Percentiles rank a stretch among this genome's conserved stretches.
phyloP scores from a whole-genome alignment of 371 early-diverging fungal species.

The Saksenaea oblongispora region DNA sequence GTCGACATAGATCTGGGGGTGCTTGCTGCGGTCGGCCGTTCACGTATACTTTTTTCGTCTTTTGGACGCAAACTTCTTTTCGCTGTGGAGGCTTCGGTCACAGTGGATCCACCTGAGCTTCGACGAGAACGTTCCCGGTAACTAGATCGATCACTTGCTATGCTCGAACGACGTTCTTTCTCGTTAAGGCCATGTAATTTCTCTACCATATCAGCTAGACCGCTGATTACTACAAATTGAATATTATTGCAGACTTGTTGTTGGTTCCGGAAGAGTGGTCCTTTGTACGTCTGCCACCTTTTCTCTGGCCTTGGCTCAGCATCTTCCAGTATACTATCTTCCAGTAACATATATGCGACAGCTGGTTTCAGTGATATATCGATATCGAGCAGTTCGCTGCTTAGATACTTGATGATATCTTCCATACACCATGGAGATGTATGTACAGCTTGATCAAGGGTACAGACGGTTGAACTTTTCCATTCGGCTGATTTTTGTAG shows the following conservation, averaged over 20 bases:
- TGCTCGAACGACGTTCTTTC: constrained; percentile 41
- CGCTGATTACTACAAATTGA: constrained; percentile 59
- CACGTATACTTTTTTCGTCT: constrained; percentile 9
- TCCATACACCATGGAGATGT: constrained; percentile 51
- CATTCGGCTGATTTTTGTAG: constrained; percentile 53
- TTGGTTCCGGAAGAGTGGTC: constrained; percentile 20
- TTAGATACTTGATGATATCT: constrained; percentile 38
- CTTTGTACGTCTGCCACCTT: constrained; percentile 42
- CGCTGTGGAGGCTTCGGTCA: background rate
- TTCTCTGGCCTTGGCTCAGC: background rate
- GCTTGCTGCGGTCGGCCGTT: constrained; percentile 34
- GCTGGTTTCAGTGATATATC: constrained; percentile 36
- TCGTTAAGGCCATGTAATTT: constrained; percentile 34
- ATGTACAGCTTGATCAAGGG: constrained; percentile 34
- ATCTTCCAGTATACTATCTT: constrained; percentile 15
- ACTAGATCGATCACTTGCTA: constrained; percentile 44
- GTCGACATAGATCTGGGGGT: constrained; percentile 26
- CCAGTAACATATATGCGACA: constrained; percentile 34
- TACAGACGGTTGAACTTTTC: constrained; percentile 62
- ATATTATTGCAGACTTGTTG: constrained; percentile 37
- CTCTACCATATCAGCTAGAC: constrained; percentile 57
- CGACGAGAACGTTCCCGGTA: constrained; percentile 28
- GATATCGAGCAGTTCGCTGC: constrained; percentile 36
- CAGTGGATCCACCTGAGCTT: constrained; percentile 21
- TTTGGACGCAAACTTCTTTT: constrained; percentile 6